Percentiles rank a stretch among this genome's conserved stretches.
Evolutionary conservation across 2,329 filamentous ascomycete genomes (phyloP).

Genomic region (Pochonia chlamydosporia): DNA sequence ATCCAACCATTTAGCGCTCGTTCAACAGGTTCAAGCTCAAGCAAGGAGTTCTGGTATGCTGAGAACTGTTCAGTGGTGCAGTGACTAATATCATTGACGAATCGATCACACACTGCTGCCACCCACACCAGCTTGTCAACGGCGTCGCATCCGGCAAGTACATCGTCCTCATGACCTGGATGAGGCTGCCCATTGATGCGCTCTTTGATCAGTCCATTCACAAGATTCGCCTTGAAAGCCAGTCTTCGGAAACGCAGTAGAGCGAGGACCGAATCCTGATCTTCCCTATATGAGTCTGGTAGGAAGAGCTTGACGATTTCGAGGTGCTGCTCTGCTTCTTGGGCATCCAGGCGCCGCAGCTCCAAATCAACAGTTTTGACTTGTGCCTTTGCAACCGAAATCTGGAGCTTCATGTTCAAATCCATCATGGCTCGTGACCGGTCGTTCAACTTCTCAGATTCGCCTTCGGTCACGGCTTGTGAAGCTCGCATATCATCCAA

Average conservation of each 20-base stretch:
- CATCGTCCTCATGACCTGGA: constrained; percentile 68
- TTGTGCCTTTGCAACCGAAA: constrained; percentile 84
- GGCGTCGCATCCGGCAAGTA: constrained; percentile 74
- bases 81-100: constrained; percentile 71
- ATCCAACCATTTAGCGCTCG: constrained; percentile 84
- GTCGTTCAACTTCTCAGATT: constrained; percentile 83
- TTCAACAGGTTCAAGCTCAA: constrained; percentile 89
- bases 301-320: constrained; percentile 85
- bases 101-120: constrained; percentile 74
- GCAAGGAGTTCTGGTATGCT: constrained; percentile 71
- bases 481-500: constrained; percentile 89
- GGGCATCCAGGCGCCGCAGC: constrained; percentile 76
- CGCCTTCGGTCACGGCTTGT: constrained; percentile 85
- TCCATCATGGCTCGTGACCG: constrained; percentile 94
- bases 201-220: constrained; percentile 75
- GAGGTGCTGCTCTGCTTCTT: constrained; percentile 83
- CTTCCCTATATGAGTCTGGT: constrained; percentile 73
- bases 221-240: constrained; percentile 77
- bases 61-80: constrained; percentile 76
- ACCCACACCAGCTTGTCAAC: constrained; percentile 85
- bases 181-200: constrained; percentile 62
- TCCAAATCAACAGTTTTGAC: constrained; percentile 93
- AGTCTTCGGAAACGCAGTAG: constrained; percentile 83
- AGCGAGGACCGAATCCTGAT: constrained; percentile 81
- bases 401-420: constrained; percentile 87